Evolutionary conservation across 805 yeast species (phyloP), one percentile per base, ranked within the genome.

Genomic region (Cyberlindnera suaveolens): DNA sequence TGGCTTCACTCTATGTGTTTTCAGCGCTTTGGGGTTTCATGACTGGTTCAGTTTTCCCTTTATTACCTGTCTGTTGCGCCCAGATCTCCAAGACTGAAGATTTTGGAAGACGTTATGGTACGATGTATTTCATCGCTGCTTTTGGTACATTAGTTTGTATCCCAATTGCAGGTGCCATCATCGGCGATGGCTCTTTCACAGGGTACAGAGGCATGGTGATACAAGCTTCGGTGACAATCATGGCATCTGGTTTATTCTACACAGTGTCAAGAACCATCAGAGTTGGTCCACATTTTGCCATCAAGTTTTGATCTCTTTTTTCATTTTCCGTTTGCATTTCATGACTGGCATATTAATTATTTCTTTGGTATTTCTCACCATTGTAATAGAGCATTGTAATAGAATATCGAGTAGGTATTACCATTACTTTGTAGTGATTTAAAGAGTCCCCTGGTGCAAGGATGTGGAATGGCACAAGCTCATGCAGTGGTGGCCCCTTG

Each of bases 121-220:
- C 79, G 6, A 71, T 77, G 61, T 80, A 79, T 55, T 74, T 76
- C 34, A 64, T 77, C 52, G 82, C 76, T 6, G 71, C 84, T 1
- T 68, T 78, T 52, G 75, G 71, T 13, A 67, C 68, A 33, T 60
- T 76, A 38, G 62, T 71, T 1, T 65, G 71, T 29, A 64, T 75
- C 27, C 80, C 80, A 3, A 62, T 70, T 16, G 70, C 77, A 0
- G 72, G 79, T 36, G 73, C 72, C 1, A 63, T 74, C 29, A 71
- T 74, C 40, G 72, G 71, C 29, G 20, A 51, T 38, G 64, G 34
- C 5, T 15, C 42, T 6, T 16, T 16, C 3, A 15, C 29, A 2
- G 41, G 37, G 5, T 42, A 42, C 17, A 34, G 35, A 32, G 29
- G 29, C 20, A 36, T 41, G 38, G 36, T 41, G 5, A 32, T 41